A percentile compares a stretch with the other conserved stretches of the same genome.
These are phyloP conservation scores for Tetrapyrgos nigripes DNA, from an alignment of 1,284 basidiomycete genomes.

Conservation along the genomic window DNA sequence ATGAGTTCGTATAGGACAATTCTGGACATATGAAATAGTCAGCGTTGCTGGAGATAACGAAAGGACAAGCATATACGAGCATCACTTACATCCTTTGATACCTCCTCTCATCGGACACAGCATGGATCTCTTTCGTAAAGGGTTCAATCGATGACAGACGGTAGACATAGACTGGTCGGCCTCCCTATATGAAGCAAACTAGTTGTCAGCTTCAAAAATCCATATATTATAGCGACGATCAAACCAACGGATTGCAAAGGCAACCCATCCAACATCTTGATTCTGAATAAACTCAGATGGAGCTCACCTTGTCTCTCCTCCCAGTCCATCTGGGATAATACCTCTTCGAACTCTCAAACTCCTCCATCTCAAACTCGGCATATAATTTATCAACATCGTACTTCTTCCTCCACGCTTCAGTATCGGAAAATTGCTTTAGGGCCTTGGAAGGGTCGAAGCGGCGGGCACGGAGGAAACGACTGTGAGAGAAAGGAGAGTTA, in stretches of 20 bases:
- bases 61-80: too few species aligned
- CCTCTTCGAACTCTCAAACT: slow-evolving; percentile 63
- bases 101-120: slow-evolving; percentile 57
- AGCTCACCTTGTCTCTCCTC: slow-evolving; percentile 67
- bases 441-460: slow-evolving; percentile 68
- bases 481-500: slow-evolving; percentile 3
- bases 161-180: slow-evolving; percentile 77
- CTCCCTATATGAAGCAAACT: too few species aligned
- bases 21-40: slow-evolving; percentile 32
- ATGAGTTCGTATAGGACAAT: slow-evolving; percentile 71
- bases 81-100: slow-evolving; percentile 73
- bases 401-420: slow-evolving; percentile 69
- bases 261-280: not conserved
- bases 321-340: slow-evolving; percentile 86
- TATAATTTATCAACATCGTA: slow-evolving; percentile 69
- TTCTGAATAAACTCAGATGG: not conserved
- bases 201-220: too few species aligned
- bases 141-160: slow-evolving; percentile 62
- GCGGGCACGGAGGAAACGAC: slow-evolving; percentile 80
- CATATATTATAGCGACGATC: too few species aligned
- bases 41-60: slow-evolving; percentile 6
- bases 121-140: slow-evolving; percentile 64
- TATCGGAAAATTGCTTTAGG: slow-evolving; percentile 68
- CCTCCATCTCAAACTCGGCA: slow-evolving; percentile 59
- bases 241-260: too few species aligned